A percentile compares a stretch with the other conserved stretches of the same genome.
These are phyloP conservation scores for Globisporangium recalcitrans DNA, from an alignment of 352 stramenopile species.

Conservation along the genomic window DNA sequence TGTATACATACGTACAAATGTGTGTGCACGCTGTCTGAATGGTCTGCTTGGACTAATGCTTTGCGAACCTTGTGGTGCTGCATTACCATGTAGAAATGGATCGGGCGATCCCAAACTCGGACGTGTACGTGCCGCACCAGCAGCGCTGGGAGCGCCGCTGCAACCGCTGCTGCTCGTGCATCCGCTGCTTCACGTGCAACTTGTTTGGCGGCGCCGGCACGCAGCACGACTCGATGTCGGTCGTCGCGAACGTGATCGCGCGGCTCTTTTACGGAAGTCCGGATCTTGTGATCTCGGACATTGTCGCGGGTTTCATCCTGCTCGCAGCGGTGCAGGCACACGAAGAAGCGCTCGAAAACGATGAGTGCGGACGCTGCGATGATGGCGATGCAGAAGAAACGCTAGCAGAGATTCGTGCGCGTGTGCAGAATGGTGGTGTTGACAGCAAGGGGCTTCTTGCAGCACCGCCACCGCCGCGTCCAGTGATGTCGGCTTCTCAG, in stretches of 20 bases:
- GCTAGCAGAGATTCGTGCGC: constrained; percentile 43
- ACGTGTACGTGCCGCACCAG: constrained; percentile 80
- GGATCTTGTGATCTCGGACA: constrained; percentile 85
- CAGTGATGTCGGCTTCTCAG: constrained; percentile 16
- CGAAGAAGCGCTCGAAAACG: constrained; percentile 46
- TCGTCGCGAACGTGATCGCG: constrained; percentile 81
- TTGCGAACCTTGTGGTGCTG: not conserved
- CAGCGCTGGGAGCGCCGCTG: constrained; percentile 74
- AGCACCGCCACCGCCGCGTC: not conserved
- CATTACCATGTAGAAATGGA: constrained; percentile 35
- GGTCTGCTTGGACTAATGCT: not conserved
- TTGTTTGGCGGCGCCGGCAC: constrained; percentile 83
- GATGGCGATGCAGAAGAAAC: constrained; percentile 39
- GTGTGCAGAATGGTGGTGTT: constrained; percentile 18
- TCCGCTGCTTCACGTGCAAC: constrained; percentile 85
- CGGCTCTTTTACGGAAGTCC: constrained; percentile 84
- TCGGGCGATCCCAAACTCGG: constrained; percentile 56
- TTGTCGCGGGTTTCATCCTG: constrained; percentile 80
- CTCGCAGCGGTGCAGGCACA: constrained; percentile 76
- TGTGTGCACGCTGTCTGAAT: not conserved
- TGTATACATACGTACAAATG: not conserved
- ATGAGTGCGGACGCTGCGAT: constrained; percentile 21
- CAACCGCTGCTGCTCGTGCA: constrained; percentile 65
- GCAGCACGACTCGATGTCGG: constrained; percentile 83
- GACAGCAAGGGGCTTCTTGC: constrained; percentile 2